phyloP scores from a whole-genome alignment of 2,329 filamentous ascomycete species.

The Cylindrodendrum hubeiense region DNA sequence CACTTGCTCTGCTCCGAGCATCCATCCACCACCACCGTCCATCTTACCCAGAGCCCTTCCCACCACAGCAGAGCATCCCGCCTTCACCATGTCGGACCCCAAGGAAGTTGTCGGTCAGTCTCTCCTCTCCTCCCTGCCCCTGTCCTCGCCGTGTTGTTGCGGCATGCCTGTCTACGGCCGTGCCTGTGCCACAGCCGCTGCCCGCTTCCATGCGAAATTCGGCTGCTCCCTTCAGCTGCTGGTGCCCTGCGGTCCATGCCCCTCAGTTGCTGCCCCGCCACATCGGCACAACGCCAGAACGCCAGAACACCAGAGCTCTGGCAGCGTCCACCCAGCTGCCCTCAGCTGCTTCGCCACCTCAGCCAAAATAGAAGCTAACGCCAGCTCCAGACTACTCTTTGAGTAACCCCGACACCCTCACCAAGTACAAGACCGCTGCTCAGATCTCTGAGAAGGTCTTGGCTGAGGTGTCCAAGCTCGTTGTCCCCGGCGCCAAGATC shows the following conservation, averaged over 20 bases:
- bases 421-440: constrained; percentile 98
- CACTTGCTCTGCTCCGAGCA: constrained; percentile 37
- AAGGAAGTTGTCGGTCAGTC: constrained; percentile 52
- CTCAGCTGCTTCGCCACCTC: background rate
- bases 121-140: background rate
- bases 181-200: background rate
- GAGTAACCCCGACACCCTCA: constrained; percentile 93
- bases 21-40: constrained; percentile 30
- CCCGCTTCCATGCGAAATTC: constrained; percentile 2
- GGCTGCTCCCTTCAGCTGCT: constrained; percentile 19
- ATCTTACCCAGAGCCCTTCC: constrained; percentile 11
- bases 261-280: constrained; percentile 38
- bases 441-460: constrained; percentile 97
- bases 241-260: constrained; percentile 36
- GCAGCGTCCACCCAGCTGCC: background rate
- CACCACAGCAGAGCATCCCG: constrained; percentile 30
- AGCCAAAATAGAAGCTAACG: constrained; percentile 1
- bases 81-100: constrained; percentile 59
- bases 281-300: constrained; percentile 5
- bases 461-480: constrained; percentile 80
- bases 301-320: constrained; percentile 34
- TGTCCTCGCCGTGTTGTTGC: background rate
- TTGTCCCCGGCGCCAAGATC: constrained; percentile 90
- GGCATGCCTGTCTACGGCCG: constrained; percentile 10
- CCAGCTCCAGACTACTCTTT: constrained; percentile 82